Evolutionary conservation across 2,329 filamentous ascomycete species (phyloP).

Genomic region (Ramularia endophylla): DNA sequence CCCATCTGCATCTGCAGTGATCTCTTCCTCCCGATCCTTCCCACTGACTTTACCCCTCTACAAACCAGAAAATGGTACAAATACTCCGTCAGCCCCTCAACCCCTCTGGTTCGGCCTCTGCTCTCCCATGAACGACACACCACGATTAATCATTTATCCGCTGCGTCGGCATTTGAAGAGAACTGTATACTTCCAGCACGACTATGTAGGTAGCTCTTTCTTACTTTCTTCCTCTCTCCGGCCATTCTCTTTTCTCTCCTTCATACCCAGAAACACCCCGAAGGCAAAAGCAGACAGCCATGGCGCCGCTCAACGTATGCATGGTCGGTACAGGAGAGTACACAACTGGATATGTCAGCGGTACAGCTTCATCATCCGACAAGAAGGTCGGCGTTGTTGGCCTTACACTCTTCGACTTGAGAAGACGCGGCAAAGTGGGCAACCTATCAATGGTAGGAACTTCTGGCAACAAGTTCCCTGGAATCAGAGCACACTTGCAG

Average conservation of each 20-base stretch:
- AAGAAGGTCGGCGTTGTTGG: conserved; percentile 96
- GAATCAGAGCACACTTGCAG: conserved; percentile 79
- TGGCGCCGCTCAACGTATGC: conserved; percentile 46
- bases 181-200: conserved; percentile 2
- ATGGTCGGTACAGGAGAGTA: conserved; percentile 88
- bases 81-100: too few species aligned
- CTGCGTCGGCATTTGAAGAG: conserved; percentile 14
- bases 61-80: too few species aligned
- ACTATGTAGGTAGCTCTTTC: not conserved
- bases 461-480: conserved; percentile 82
- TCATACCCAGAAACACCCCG: not conserved
- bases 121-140: not conserved
- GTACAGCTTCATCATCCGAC: conserved; percentile 76
- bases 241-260: too few species aligned
- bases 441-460: conserved; percentile 85
- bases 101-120: too few species aligned
- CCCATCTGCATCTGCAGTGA: too few species aligned
- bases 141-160: conserved; percentile 11
- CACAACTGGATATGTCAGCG: conserved; percentile 89
- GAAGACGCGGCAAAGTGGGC: conserved; percentile 80
- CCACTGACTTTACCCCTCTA: too few species aligned
- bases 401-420: conserved; percentile 81
- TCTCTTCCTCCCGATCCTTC: too few species aligned
- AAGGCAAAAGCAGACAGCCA: conserved; percentile 22
- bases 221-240: conserved; percentile 4